Evolutionary conservation across 2,329 filamentous ascomycete species (phyloP), one percentile per base, ranked within the genome.

Genomic region (Coleophoma crateriformis): DNA sequence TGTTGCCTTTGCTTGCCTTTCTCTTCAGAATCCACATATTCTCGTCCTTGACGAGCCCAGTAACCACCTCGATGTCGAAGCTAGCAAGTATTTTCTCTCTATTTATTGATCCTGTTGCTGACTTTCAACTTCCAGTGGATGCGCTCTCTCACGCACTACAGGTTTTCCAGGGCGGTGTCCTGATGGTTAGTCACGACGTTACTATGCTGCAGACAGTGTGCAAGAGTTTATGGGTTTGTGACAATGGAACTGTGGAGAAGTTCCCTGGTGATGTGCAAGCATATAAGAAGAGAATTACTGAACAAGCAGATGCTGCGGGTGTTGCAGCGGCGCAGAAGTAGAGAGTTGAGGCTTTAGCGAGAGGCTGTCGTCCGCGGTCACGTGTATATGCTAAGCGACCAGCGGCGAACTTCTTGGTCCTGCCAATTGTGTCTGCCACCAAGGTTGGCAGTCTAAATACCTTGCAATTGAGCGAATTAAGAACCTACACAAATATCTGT

Each of bases 141-240:
- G 92, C 94, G 11, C 76, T 99, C 47, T 85, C 89, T 4, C 83
- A 86, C 32, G 94, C 94, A 14, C 75, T 99, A 59, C 79, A 83
- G 59, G 81, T 85, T 56, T 99, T 97, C 73, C 81, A 95, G 71
- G 94, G 94, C 54, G 94, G 94, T 67, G 91, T 99, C 49, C 75
- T 99, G 62, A 97, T 99, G 90, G 94, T 99, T 50, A 95, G 88
- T 64, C 94, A 99, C 86, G 94, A 99, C 67, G 94, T 99, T 48
- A 97, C 94, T 1, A 96, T 99, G 90, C 69, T 99, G 68, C 90
- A 96, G 75, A 95, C 88, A 47, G 94, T 99, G 35, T 99, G 94
- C 71, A 94, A 78, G 46, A 94, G 85, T 66, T 72, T 99, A 64
- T 99, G 94, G 94, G 92, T 99, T 55, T 99, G 94, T 65, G 94